Conservation (phyloP, 225 moss, liverwort and hornwort species). For the Rhytidiadelphus loreus region DNA sequence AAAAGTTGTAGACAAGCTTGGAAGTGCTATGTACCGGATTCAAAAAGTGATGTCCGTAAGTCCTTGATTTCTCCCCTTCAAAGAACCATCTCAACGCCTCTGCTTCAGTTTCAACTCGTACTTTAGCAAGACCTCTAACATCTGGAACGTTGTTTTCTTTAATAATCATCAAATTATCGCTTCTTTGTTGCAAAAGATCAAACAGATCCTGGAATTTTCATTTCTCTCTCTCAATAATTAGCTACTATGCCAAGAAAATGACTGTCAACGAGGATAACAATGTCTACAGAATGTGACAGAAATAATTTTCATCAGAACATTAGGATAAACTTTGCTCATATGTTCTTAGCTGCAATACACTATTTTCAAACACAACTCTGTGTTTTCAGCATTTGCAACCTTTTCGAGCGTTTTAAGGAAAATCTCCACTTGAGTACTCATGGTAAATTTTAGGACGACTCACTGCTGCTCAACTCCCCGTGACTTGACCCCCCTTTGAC, state of each 20-base stretch:
- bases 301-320: background rate
- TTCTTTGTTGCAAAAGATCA: slow-evolving; percentile 70
- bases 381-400: too few species aligned
- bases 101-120: slow-evolving; percentile 63
- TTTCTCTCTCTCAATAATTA: background rate
- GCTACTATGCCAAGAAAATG: background rate
- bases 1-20: background rate
- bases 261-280: background rate
- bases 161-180: slow-evolving; percentile 58
- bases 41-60: slow-evolving; percentile 60
- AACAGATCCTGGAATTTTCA: slow-evolving; percentile 48
- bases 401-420: too few species aligned
- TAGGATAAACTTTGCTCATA: background rate
- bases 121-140: slow-evolving; percentile 70
- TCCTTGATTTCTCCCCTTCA: slow-evolving; percentile 83
- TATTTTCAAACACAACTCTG: too few species aligned
- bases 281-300: background rate
- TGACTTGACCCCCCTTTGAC: too few species aligned
- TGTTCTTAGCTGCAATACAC: background rate
- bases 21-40: slow-evolving; percentile 44
- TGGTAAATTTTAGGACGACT: too few species aligned
- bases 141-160: slow-evolving; percentile 71
- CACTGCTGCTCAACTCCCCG: too few species aligned
- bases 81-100: slow-evolving; percentile 70
- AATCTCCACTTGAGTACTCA: too few species aligned